Percentiles rank a stretch among this genome's conserved stretches.
These are phyloP conservation scores for Castanea sativa DNA, from an alignment of 306 rosid species.

Conservation along the genomic window DNA sequence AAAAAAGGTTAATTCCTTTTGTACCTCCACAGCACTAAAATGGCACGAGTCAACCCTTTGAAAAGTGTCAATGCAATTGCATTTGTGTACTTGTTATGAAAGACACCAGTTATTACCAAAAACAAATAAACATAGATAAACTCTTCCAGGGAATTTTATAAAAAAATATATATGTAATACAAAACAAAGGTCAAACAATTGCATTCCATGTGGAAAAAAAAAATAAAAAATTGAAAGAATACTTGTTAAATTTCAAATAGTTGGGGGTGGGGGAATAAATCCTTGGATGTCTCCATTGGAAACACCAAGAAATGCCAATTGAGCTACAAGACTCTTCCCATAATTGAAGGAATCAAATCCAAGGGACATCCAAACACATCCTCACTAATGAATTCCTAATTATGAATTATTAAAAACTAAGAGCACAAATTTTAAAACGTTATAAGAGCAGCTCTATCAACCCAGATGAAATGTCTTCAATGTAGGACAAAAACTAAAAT, in stretches of 20 bases:
- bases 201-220: too few relatives aligned
- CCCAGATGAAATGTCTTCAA: too few relatives aligned
- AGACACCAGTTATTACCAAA: background rate
- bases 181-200: too few relatives aligned
- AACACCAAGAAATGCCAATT: too few relatives aligned
- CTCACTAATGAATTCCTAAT: background rate
- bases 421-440: background rate
- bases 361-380: background rate
- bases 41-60: background rate
- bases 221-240: background rate
- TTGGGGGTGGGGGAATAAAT: too few relatives aligned
- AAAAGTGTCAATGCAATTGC: background rate
- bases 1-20: slow-evolving; percentile 13
- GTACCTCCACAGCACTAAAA: background rate
- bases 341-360: background rate
- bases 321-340: background rate
- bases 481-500: too few relatives aligned
- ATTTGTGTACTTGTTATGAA: background rate
- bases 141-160: background rate
- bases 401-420: background rate
- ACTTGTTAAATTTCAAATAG: too few relatives aligned
- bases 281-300: too few relatives aligned
- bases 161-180: too few relatives aligned
- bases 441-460: background rate
- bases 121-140: background rate